Conservation (phyloP, 768 basidiomycete genomes). For the Asterophora lycoperdoides region DNA sequence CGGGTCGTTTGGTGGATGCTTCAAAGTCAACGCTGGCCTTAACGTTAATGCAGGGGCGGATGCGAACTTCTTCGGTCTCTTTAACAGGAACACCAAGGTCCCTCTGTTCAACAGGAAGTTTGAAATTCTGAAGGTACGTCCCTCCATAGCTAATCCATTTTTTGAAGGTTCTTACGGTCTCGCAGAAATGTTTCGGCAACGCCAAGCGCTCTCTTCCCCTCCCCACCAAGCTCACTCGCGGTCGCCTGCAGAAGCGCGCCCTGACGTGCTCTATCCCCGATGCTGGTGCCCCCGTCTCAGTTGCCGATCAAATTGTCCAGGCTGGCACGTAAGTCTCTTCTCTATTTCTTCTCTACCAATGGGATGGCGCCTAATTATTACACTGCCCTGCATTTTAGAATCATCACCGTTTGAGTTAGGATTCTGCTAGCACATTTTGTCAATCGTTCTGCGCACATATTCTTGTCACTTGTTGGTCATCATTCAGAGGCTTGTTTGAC, state of each 20-base stretch:
- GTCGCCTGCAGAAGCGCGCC: conserved; percentile 5
- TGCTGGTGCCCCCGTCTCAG: not conserved
- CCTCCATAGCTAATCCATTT: not conserved
- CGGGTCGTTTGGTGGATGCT: conserved; percentile 29
- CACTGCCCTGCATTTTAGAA: not conserved
- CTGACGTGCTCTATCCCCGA: conserved; percentile 11
- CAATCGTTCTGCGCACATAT: too few species aligned
- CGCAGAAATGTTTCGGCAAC: conserved; percentile 23
- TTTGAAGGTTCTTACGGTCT: not conserved
- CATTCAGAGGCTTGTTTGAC: too few species aligned
- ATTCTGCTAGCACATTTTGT: too few species aligned
- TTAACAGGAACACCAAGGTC: conserved; percentile 21
- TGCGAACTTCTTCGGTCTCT: conserved; percentile 27
- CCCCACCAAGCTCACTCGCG: not conserved
- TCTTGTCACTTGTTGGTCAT: too few species aligned
- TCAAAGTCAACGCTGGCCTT: conserved; percentile 28
- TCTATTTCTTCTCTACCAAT: not conserved
- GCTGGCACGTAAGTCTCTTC: conserved; percentile 11
- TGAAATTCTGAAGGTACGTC: conserved; percentile 29
- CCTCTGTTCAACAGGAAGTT: conserved; percentile 30
- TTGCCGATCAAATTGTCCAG: conserved; percentile 10
- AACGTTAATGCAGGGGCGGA: conserved; percentile 29
- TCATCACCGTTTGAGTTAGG: not conserved
- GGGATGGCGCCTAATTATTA: not conserved
- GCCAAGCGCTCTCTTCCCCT: conserved; percentile 12